Conservation (phyloP, 2,329 filamentous ascomycete species). For the Lachnum nothofagi region DNA sequence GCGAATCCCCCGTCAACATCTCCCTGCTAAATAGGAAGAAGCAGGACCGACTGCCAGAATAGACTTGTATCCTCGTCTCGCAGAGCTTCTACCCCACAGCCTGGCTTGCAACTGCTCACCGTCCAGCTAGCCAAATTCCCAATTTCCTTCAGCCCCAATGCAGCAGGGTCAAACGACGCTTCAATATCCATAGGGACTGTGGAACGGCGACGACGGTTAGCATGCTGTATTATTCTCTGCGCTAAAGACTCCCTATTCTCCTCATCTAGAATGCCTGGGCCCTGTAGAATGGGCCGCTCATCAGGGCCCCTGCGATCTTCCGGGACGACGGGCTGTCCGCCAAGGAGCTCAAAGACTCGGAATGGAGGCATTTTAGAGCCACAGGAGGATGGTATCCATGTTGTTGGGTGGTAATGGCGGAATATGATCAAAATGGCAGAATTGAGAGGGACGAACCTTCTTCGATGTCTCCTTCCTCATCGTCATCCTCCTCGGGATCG, state of each 20-base stretch:
- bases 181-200: conserved; percentile 32
- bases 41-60: conserved; percentile 69
- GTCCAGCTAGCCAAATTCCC: conserved; percentile 79
- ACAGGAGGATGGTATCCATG: background rate
- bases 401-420: background rate
- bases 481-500: conserved; percentile 32
- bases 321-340: background rate
- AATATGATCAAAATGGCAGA: background rate
- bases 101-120: conserved; percentile 75
- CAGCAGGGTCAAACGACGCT: conserved; percentile 45
- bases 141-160: conserved; percentile 67
- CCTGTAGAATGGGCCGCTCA: too few species aligned
- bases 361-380: background rate
- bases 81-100: conserved; percentile 71
- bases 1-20: background rate
- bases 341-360: background rate
- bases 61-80: conserved; percentile 65
- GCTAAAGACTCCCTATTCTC: background rate
- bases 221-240: background rate
- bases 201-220: conserved; percentile 6
- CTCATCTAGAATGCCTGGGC: too few species aligned
- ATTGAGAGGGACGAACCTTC: conserved; percentile 22
- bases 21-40: background rate
- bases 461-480: conserved; percentile 35
- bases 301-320: background rate